Evolutionary conservation across 202 grass and related monocot species (phyloP), one percentile per base, ranked within the genome.

Genomic region (Hordeum pubiflorum): DNA sequence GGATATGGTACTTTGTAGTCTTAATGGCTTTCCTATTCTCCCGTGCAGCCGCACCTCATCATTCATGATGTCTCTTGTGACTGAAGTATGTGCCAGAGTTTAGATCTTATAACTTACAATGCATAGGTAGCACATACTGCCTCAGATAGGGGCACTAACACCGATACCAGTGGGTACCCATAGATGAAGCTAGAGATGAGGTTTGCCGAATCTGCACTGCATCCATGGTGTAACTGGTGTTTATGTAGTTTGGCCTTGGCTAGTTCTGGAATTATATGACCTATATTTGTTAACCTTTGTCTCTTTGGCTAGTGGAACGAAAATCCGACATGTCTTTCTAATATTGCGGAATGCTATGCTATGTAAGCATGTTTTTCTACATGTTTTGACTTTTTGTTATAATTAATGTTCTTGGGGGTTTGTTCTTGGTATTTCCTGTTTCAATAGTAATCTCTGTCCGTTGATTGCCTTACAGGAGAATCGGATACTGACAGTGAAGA

Each of bases 401-500:
- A 38, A 27, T 50, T 40, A 21, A 75, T 34, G 59, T 67, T 86
- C 46, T 67, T 41, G 26, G 2, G 4, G 2, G 0, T 17, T 75
- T 89, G 40, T 57, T 55, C 13, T 46, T 72, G 46, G 20, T 83
- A 24, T 79, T 68, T 63, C 50, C 50, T 77, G 57, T 79, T 37
- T 39, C 10, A 23, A 6, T 73, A 48, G 15, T 77, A 72, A 81
- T 84, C 14, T 55, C 68, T 83, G 40, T 78, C 40, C 58, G 20
- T 6, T 79, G 77, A 62, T 77, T 80, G 1, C 46, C 41, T 63
- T 82, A 78, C 81, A 86, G 82, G 57, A 57, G 90, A 96, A 77
- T 88, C 87, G 5, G 89, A 91, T 77, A 89, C 92, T 33, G 89
- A 89, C 26, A 89, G 86, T 20, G 81, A 91, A 68, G 89, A 91